phyloP scores from a whole-genome alignment of 2,329 filamentous ascomycete species.

The Colletotrichum gigasporum region DNA sequence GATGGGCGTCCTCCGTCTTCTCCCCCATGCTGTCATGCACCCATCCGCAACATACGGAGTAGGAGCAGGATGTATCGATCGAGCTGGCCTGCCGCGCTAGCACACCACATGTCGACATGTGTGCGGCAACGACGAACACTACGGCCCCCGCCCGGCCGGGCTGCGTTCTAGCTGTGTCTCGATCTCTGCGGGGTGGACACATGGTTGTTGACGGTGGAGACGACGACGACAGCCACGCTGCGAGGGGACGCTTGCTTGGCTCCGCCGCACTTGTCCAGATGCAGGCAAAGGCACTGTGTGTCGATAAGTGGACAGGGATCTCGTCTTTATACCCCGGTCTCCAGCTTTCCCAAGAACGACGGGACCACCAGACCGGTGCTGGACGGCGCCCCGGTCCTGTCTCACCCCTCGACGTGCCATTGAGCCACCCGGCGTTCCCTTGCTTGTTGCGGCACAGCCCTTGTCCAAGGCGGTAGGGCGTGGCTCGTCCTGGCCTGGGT shows the following conservation, averaged over 20 bases:
- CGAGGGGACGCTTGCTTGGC: conserved; percentile 15
- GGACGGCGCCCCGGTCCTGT: conserved; percentile 27
- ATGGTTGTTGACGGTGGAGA: conserved; percentile 6
- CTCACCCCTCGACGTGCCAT: conserved; percentile 25
- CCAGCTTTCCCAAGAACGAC: conserved; percentile 30
- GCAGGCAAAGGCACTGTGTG: conserved; percentile 23
- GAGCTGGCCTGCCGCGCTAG: not conserved
- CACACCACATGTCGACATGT: not conserved
- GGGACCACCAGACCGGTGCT: conserved; percentile 27
- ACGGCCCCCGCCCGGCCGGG: not conserved
- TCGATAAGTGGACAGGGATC: conserved; percentile 13
- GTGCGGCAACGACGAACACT: not conserved
- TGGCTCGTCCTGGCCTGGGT: conserved; percentile 21
- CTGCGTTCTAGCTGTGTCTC: not conserved
- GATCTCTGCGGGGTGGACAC: conserved; percentile 10
- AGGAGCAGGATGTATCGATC: too few relatives aligned
- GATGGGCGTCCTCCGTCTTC: not conserved
- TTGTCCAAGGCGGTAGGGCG: conserved; percentile 4
- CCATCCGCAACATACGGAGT: too few relatives aligned
- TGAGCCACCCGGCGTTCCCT: conserved; percentile 29
- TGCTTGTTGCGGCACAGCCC: conserved; percentile 31
- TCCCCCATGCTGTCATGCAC: not conserved
- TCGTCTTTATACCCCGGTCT: conserved; percentile 19
- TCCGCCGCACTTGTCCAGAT: conserved; percentile 25
- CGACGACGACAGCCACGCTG: conserved; percentile 20